These are phyloP conservation scores for Backusella australiensis DNA, from an alignment of 192 early-diverging fungal species.

Conservation along the genomic window DNA sequence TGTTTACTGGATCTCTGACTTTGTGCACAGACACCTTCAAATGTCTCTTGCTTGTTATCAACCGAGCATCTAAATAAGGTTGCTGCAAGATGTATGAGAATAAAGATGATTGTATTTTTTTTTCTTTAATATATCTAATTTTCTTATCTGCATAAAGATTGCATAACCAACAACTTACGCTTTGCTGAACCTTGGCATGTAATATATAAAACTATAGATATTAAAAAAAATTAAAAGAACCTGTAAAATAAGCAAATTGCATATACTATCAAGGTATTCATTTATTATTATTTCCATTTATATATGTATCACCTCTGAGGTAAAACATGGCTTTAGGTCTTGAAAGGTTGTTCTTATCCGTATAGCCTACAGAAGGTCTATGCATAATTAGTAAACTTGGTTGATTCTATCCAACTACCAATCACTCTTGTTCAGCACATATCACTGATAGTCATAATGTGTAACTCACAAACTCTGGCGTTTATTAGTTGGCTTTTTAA, in stretches of 20 bases:
- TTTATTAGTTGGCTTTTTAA: slow-evolving; percentile 16
- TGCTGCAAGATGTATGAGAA: background rate
- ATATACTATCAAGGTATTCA: background rate
- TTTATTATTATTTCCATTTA: background rate
- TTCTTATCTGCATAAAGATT: background rate
- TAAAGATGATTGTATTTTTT: background rate
- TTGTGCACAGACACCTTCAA: background rate
- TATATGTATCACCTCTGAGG: slow-evolving; percentile 19
- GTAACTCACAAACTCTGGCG: background rate
- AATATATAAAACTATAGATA: slow-evolving; percentile 10
- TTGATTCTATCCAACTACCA: background rate
- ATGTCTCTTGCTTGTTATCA: background rate
- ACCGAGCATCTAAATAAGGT: slow-evolving; percentile 3
- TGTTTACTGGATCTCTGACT: slow-evolving; percentile 25
- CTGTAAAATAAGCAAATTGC: background rate
- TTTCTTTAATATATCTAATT: background rate
- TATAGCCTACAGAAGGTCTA: background rate
- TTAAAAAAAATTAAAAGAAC: background rate
- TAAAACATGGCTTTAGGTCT: slow-evolving; percentile 22
- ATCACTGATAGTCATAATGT: background rate
- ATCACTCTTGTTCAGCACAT: background rate
- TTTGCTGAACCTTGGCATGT: slow-evolving; percentile 6
- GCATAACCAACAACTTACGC: slow-evolving; percentile 4
- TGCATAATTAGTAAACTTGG: background rate
- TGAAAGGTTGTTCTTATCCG: background rate